Evolutionary conservation across 805 yeast genomes (phyloP).

Genomic region (Metschnikowia peoriensis): DNA sequence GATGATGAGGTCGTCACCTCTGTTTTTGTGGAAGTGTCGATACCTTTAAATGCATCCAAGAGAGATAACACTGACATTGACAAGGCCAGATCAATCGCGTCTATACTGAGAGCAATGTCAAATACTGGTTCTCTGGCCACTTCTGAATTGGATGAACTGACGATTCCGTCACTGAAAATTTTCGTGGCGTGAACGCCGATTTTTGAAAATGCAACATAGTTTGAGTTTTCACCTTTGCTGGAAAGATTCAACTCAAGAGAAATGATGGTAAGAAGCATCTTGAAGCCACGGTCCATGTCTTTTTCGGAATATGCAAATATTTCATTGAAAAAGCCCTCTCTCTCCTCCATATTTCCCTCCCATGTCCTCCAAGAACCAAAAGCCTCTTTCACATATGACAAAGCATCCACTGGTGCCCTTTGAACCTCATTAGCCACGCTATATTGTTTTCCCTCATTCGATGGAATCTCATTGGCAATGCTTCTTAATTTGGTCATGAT

Average conservation of each 20-base stretch:
- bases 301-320: conserved; percentile 4
- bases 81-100: conserved; percentile 8
- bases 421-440: conserved; percentile 26
- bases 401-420: conserved; percentile 52
- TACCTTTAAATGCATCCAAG: neutral
- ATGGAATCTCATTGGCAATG: conserved; percentile 40
- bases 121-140: neutral
- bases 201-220: conserved; percentile 1
- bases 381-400: conserved; percentile 50
- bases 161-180: neutral
- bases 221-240: neutral
- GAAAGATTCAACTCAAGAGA: conserved; percentile 2
- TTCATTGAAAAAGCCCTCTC: conserved; percentile 50
- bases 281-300: neutral
- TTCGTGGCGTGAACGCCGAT: conserved; percentile 1
- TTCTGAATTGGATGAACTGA: neutral
- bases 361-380: conserved; percentile 86
- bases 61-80: conserved; percentile 3
- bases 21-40: neutral
- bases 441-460: neutral
- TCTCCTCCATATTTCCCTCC: conserved; percentile 72
- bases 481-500: conserved; percentile 77
- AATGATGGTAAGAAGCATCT: neutral
- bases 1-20: neutral
- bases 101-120: conserved; percentile 8